Conservation (phyloP, 495 filamentous ascomycete genomes). For the Hypomontagnella submonticulosa region DNA sequence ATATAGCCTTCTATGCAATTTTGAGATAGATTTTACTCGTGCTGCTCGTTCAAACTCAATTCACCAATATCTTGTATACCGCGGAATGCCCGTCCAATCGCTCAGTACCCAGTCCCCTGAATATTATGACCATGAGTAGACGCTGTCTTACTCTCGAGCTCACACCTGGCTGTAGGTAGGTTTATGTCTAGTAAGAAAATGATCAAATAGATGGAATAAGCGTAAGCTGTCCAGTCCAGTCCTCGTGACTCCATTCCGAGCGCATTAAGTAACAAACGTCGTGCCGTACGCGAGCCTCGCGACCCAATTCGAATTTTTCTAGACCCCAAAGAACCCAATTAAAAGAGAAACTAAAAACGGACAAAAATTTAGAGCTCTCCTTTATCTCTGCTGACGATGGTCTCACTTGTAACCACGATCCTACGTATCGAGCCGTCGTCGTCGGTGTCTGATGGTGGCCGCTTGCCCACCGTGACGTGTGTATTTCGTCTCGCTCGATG, state of each 20-base stretch:
- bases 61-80: slow-evolving; percentile 10
- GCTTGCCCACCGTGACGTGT: slow-evolving; percentile 32
- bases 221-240: not conserved
- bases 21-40: slow-evolving; percentile 1
- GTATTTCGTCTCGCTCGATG: slow-evolving; percentile 36
- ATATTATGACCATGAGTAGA: slow-evolving; percentile 3
- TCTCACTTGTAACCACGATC: slow-evolving; percentile 42
- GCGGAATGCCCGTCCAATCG: not conserved
- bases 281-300: slow-evolving; percentile 24
- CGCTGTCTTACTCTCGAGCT: slow-evolving; percentile 1
- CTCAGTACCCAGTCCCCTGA: slow-evolving; percentile 1
- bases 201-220: slow-evolving; percentile 11
- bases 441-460: slow-evolving; percentile 22
- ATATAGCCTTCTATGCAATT: slow-evolving; percentile 8
- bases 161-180: not conserved
- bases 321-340: slow-evolving; percentile 7
- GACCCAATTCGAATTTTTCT: slow-evolving; percentile 16
- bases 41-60: slow-evolving; percentile 1
- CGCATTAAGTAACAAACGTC: not conserved
- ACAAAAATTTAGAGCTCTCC: slow-evolving; percentile 33
- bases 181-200: not conserved
- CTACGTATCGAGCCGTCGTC: slow-evolving; percentile 32
- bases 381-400: slow-evolving; percentile 33
- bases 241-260: slow-evolving; percentile 10
- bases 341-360: not conserved